Percentiles rank a stretch among this genome's conserved stretches.
Evolutionary conservation across 345 rosid genomes (phyloP).

Genomic region (Citrus glauca): DNA sequence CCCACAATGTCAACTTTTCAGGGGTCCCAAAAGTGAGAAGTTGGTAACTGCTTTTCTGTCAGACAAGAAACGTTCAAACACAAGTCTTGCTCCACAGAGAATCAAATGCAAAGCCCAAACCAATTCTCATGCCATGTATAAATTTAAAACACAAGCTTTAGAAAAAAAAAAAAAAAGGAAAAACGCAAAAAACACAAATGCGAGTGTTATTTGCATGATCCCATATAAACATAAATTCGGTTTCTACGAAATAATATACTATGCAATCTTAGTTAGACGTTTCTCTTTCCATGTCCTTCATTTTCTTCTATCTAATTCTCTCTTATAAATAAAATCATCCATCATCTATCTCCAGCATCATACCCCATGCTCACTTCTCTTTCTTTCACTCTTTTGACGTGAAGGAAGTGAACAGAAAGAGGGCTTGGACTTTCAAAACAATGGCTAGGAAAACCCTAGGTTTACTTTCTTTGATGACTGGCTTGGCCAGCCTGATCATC

Average conservation of each 20-base stretch:
- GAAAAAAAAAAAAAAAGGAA: not conserved
- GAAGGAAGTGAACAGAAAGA: not conserved
- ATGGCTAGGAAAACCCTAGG: slow-evolving; percentile 2
- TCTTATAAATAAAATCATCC: not conserved
- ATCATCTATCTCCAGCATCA: not conserved
- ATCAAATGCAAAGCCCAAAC: not conserved
- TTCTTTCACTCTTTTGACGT: no score
- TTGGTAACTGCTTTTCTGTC: slow-evolving; percentile 5
- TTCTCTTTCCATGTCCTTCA: slow-evolving; percentile 13
- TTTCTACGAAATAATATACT: not conserved
- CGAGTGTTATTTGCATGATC: slow-evolving; percentile 8
- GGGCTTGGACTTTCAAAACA: not conserved
- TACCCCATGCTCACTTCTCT: not conserved
- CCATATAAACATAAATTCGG: not conserved
- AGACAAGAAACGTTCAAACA: slow-evolving; percentile 6
- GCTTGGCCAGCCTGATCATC: slow-evolving; percentile 8
- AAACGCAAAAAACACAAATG: not conserved
- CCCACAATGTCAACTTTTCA: slow-evolving; percentile 13
- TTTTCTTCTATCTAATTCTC: not conserved
- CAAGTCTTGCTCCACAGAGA: not conserved
- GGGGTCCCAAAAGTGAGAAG: slow-evolving; percentile 8
- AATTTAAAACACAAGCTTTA: no score
- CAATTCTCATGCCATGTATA: not conserved
- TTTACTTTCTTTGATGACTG: not conserved
- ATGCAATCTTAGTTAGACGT: slow-evolving; percentile 8